Evolutionary conservation across 805 yeast species (phyloP).

Genomic region (Saturnispora zaruensis): DNA sequence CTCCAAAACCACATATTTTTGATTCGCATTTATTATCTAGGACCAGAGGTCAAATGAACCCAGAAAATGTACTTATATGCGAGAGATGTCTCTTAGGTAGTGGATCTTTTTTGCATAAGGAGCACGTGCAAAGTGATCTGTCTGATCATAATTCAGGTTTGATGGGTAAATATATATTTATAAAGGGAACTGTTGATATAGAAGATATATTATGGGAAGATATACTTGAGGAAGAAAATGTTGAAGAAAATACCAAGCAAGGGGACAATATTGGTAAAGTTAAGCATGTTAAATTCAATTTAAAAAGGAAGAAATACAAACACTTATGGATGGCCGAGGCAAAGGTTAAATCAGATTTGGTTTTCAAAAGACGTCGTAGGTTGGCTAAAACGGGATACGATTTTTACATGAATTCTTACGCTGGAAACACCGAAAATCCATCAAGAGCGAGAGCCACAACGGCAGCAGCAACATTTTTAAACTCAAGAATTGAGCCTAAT

Average conservation of each 20-base stretch:
- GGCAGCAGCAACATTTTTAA: background rate
- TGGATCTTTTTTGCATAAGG: background rate
- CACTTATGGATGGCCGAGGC: background rate
- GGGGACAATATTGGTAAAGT: background rate
- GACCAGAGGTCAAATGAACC: slow-evolving; percentile 21
- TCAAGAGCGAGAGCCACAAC: background rate
- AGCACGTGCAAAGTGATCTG: background rate
- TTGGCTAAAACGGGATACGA: slow-evolving; percentile 2
- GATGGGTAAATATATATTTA: slow-evolving; percentile 22
- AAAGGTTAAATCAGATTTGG: slow-evolving; percentile 22
- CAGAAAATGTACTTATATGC: slow-evolving; percentile 28
- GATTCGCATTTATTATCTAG: slow-evolving; percentile 12
- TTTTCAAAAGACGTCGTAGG: slow-evolving; percentile 26
- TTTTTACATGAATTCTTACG: background rate
- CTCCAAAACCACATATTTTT: slow-evolving; percentile 16
- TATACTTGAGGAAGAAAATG: slow-evolving; percentile 1
- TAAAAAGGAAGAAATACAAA: background rate
- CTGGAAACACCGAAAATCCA: background rate
- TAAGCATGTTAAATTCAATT: slow-evolving; percentile 7
- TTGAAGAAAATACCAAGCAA: slow-evolving; percentile 11
- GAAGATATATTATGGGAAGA: slow-evolving; percentile 20
- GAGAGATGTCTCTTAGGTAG: slow-evolving; percentile 16
- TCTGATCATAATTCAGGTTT: slow-evolving; percentile 23
- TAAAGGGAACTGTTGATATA: slow-evolving; percentile 25
- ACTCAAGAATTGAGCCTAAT: background rate